Evolutionary conservation across 805 yeast species (phyloP), one percentile per base, ranked within the genome.

Genomic region (Starmerella etchellsii): DNA sequence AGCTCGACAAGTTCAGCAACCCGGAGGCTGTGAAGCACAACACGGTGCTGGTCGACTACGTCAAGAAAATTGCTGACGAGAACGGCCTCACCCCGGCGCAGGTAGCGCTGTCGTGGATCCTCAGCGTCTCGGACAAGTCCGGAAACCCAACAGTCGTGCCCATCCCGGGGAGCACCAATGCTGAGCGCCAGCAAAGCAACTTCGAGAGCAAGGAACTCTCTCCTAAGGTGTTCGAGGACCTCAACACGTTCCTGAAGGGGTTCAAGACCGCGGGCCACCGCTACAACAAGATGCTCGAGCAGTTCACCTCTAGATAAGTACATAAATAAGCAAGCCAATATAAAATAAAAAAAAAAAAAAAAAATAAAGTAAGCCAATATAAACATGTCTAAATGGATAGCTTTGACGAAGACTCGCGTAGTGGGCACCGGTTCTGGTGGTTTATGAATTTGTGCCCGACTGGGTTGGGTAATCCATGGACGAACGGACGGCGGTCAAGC

Each of bases 121-220:
- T 69, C 40, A 67, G 70, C 39, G 65, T 57, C 50, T 57, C 64
- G 8, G 36, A 50, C 29, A n/a, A n/a, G n/a, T n/a, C n/a, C n/a
- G n/a, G n/a, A n/a, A n/a, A n/a, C n/a, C 71, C 85, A 20, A 65
- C 61, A 43, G 67, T 82, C 34, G 55, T 85, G 35, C 93, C 95
- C 27, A 79, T 85, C 56, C 95, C 95, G 19, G 78, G 87, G 39
- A 77, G 82, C 3, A 70, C 84, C 7, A 70, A 76, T 29, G 58
- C 62, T 3, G 64, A 59, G 10, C 76, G 82, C 57, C 73, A 79
- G 15, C 65, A 67, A 34, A 80, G 74, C 55, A 85, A 83, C 61
- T 64, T 71, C 48, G 60, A 65, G 4, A 47, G 35, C 7, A 44
- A 51, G 4, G 57, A 37, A 50, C 71, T 84, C 40, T 56, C 74